A percentile compares a stretch with the other conserved stretches of the same genome.
Evolutionary conservation across 176 grass and related monocot species (phyloP).

Genomic region (Sorghum bicolor): Sorghum_bicolor_NCBIv3 NC_012870.2:5132001-5132500

Average conservation of each 20-base stretch:
- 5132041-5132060: neutral
- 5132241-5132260: conserved; percentile 75
- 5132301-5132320: neutral
- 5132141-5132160: neutral
- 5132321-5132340: no score
- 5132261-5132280: neutral
- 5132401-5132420: conserved; percentile 98
- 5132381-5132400: conserved; percentile 85
- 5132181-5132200: conserved; percentile 54
- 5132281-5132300: neutral
- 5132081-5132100: no score
- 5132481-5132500: neutral
- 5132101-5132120: neutral
- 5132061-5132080: no score
- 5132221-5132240: conserved; percentile 70
- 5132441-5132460: conserved; percentile 1
- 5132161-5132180: neutral
- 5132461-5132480: neutral
- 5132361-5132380: conserved; percentile 68
- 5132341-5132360: neutral
- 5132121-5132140: neutral
- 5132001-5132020: no score
- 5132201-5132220: conserved; percentile 82
- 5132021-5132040: neutral
- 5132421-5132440: conserved; percentile 80